Percentiles rank a stretch among this genome's conserved stretches.
phyloP scores from a whole-genome alignment of 148 eudicot genomes.

The Rhododendron ovatum region DNA sequence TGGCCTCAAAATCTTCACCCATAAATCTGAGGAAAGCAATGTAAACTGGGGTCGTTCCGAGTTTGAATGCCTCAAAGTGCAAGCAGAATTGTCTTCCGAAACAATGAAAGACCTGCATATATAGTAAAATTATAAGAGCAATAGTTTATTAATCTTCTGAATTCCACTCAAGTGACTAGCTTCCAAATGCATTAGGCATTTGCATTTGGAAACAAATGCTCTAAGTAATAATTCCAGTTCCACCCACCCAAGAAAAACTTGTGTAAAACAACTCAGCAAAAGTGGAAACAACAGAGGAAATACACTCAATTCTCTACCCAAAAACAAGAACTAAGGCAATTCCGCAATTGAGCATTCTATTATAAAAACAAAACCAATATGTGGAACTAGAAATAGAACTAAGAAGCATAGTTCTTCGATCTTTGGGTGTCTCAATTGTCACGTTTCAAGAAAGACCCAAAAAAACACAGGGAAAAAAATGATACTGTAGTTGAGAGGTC shows the following conservation, averaged over 20 bases:
- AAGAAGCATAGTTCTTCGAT: background rate
- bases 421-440: background rate
- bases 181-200: background rate
- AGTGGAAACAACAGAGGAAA: background rate
- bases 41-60: conserved; percentile 48
- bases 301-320: background rate
- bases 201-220: background rate
- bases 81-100: conserved; percentile 46
- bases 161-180: background rate
- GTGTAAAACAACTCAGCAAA: background rate
- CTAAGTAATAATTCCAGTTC: background rate
- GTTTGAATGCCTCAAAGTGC: conserved; percentile 60
- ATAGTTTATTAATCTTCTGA: background rate
- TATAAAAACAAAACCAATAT: background rate
- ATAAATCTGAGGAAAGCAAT: conserved; percentile 59
- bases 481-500: background rate
- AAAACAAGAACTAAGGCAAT: background rate
- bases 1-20: conserved; percentile 62
- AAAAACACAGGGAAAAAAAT: background rate
- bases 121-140: background rate
- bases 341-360: background rate
- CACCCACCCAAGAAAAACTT: background rate
- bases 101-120: conserved; percentile 53
- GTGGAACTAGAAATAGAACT: background rate
- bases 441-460: background rate